These are phyloP conservation scores for Pseudogymnoascus sp. DNA, from an alignment of 2,329 filamentous ascomycete genomes.

Conservation along the genomic window DNA sequence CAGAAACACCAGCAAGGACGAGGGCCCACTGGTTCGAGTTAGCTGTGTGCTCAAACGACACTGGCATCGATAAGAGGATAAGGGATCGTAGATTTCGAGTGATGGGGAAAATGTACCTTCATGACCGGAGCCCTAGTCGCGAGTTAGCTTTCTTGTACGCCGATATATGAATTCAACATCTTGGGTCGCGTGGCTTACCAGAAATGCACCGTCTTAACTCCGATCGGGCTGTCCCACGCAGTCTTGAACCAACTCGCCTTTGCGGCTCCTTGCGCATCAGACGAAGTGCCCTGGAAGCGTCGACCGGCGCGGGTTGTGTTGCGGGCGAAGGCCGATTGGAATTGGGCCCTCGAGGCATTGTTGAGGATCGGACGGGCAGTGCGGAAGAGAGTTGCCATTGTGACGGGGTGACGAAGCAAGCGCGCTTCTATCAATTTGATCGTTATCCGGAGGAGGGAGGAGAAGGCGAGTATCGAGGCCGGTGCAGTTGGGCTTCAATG, in stretches of 20 bases:
- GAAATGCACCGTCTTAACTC: constrained; percentile 93
- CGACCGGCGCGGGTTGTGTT: constrained; percentile 33
- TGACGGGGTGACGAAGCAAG: constrained; percentile 10
- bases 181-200: constrained; percentile 50
- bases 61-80: neutral
- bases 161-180: neutral
- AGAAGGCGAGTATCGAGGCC: neutral
- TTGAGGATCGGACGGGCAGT: constrained; percentile 47
- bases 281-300: constrained; percentile 64
- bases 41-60: constrained; percentile 10
- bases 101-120: constrained; percentile 47
- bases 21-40: constrained; percentile 63
- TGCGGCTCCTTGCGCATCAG: constrained; percentile 35
- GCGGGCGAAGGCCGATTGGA: constrained; percentile 38
- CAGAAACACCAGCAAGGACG: constrained; percentile 83
- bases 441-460: neutral
- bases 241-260: constrained; percentile 58
- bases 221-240: constrained; percentile 76
- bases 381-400: constrained; percentile 37
- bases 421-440: neutral
- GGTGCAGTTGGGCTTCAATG: neutral
- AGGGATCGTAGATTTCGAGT: neutral
- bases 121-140: constrained; percentile 75
- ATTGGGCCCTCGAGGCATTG: constrained; percentile 45
- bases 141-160: constrained; percentile 14